phyloP scores from a whole-genome alignment of 371 early-diverging fungal species.

The Apophysomyces sp. region DNA sequence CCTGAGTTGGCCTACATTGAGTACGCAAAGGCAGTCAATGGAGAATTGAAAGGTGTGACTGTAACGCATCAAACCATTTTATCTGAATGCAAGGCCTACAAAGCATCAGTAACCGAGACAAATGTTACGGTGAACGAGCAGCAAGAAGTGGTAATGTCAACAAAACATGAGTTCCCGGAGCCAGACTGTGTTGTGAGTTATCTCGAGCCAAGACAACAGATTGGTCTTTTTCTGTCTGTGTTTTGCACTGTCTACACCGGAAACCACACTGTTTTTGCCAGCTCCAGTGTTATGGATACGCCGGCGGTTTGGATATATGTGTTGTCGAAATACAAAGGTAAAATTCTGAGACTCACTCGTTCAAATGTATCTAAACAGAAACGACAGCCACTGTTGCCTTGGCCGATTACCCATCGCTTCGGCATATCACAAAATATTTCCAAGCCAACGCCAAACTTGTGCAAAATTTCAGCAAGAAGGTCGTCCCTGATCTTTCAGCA shows the following conservation, averaged over 20 bases:
- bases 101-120: slow-evolving; percentile 21
- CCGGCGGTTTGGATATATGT: slow-evolving; percentile 69
- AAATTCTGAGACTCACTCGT: background rate
- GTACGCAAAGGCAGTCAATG: slow-evolving; percentile 73
- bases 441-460: slow-evolving; percentile 41
- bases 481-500: slow-evolving; percentile 54
- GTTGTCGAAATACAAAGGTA: slow-evolving; percentile 57
- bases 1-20: slow-evolving; percentile 79
- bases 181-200: slow-evolving; percentile 57
- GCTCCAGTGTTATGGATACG: slow-evolving; percentile 56
- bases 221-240: slow-evolving; percentile 67
- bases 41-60: slow-evolving; percentile 79
- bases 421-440: slow-evolving; percentile 44
- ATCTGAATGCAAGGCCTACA: slow-evolving; percentile 52
- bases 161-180: background rate
- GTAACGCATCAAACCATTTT: slow-evolving; percentile 74
- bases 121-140: background rate
- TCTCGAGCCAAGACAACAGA: slow-evolving; percentile 79
- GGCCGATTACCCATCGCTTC: slow-evolving; percentile 67
- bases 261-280: slow-evolving; percentile 61
- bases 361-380: background rate
- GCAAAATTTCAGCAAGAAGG: slow-evolving; percentile 49
- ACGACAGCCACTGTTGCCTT: slow-evolving; percentile 58
- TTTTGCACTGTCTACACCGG: slow-evolving; percentile 70
- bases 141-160: slow-evolving; percentile 1